These are phyloP conservation scores for Phytophthora ohioensis DNA, from an alignment of 352 stramenopile genomes.

Conservation along the genomic window DNA sequence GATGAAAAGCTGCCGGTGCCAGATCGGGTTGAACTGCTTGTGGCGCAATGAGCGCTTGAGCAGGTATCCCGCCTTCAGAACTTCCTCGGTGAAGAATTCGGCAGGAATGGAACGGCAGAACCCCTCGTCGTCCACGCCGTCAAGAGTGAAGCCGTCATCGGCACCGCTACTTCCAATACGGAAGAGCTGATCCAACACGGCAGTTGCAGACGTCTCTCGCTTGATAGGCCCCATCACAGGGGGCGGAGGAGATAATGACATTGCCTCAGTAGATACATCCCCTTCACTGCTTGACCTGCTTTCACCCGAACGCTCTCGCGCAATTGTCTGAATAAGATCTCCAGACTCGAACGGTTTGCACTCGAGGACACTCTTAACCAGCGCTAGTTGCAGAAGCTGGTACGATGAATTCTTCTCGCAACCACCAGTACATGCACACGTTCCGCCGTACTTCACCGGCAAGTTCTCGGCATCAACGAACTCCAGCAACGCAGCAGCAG, in stretches of 20 bases:
- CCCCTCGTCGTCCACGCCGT: constrained; percentile 37
- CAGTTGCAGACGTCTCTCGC: constrained; percentile 31
- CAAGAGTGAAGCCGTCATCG: constrained; percentile 26
- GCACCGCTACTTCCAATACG: constrained; percentile 31
- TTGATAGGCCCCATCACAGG: constrained; percentile 30
- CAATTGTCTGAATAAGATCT: constrained; percentile 39
- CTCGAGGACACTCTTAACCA: constrained; percentile 71
- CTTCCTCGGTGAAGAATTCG: constrained; percentile 68
- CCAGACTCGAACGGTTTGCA: constrained; percentile 54
- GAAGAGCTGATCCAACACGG: constrained; percentile 36
- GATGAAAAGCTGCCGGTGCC: constrained; percentile 80
- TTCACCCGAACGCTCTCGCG: constrained; percentile 35
- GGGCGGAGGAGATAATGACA: constrained; percentile 9
- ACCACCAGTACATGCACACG: constrained; percentile 62
- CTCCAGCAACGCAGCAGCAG: constrained; percentile 55
- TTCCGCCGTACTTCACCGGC: constrained; percentile 78
- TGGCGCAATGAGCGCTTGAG: constrained; percentile 90
- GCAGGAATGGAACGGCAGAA: constrained; percentile 48
- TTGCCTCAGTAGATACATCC: constrained; percentile 14
- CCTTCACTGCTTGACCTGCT: constrained; percentile 34
- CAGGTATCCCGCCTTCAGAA: constrained; percentile 75
- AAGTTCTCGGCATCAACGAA: constrained; percentile 72
- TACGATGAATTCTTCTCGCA: constrained; percentile 78
- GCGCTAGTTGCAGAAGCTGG: constrained; percentile 59
- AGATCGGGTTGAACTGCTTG: constrained; percentile 89